phyloP scores from a whole-genome alignment of 495 filamentous ascomycete species.

The Xylaria castorea region DNA sequence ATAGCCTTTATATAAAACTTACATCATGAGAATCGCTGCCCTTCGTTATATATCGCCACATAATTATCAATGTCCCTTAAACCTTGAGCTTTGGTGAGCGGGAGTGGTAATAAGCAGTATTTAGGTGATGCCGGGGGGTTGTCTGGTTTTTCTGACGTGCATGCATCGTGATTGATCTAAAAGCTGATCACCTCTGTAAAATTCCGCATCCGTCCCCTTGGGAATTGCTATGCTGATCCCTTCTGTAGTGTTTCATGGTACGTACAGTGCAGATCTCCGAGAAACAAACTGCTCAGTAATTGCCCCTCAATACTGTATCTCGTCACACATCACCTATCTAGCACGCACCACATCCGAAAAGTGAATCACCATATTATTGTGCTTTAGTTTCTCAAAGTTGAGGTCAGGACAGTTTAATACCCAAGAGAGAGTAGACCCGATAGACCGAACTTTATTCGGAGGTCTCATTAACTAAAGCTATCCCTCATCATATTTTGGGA shows the following conservation, averaged over 20 bases:
- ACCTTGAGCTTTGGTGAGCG: no score
- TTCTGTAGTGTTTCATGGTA: not conserved
- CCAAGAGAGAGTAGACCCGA: not conserved
- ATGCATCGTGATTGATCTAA: constrained; percentile 9
- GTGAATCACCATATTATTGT: not conserved
- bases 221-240: constrained; percentile 1
- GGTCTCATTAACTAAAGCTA: not conserved
- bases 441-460: not conserved
- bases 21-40: no score
- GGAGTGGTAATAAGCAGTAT: no score
- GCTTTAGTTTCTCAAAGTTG: not conserved
- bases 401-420: not conserved
- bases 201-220: constrained; percentile 4
- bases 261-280: not conserved
- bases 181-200: constrained; percentile 1
- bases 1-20: no score
- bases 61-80: no score
- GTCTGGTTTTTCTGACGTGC: not conserved
- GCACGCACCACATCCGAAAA: not conserved
- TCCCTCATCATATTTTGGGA: not conserved
- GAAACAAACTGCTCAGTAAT: not conserved
- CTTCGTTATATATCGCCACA: no score
- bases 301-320: not conserved
- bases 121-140: no score
- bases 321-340: not conserved